These are phyloP conservation scores for Pulveroboletus sp. DNA, from an alignment of 1,284 basidiomycete species.

Conservation along the genomic window DNA sequence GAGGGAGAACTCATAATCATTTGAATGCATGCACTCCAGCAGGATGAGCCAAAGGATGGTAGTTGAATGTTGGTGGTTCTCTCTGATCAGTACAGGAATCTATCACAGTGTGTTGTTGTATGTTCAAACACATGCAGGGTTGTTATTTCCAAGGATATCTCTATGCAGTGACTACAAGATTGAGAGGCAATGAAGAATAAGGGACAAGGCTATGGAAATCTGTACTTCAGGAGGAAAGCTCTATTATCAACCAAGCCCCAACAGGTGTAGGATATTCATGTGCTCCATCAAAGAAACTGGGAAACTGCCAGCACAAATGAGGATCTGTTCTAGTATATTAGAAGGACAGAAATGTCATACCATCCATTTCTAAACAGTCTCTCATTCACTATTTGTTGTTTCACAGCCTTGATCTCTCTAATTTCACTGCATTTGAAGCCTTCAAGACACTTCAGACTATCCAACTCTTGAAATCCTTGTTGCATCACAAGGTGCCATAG, in stretches of 20 bases:
- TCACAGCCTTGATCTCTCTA: background rate
- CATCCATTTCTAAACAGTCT: constrained; percentile 4
- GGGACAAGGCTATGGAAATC: background rate
- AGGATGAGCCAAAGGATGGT: too few species aligned
- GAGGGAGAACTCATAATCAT: background rate
- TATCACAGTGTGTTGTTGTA: background rate
- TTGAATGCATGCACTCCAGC: background rate
- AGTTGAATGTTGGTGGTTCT: background rate
- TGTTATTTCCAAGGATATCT: constrained; percentile 1
- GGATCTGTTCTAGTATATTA: background rate
- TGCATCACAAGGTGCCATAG: background rate
- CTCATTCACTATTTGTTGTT: background rate
- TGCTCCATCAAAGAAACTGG: background rate
- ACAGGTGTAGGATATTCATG: background rate
- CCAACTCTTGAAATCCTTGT: background rate
- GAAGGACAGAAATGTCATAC: background rate
- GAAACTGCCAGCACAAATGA: background rate
- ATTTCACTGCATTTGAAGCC: background rate
- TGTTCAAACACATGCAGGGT: background rate
- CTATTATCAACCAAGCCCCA: background rate
- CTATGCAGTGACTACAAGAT: background rate
- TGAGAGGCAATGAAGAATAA: background rate
- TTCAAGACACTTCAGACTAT: background rate
- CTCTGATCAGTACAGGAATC: background rate
- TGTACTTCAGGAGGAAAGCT: background rate